These are phyloP conservation scores for Silene latifolia DNA, from an alignment of 148 eudicot species.

Conservation along the genomic window DNA sequence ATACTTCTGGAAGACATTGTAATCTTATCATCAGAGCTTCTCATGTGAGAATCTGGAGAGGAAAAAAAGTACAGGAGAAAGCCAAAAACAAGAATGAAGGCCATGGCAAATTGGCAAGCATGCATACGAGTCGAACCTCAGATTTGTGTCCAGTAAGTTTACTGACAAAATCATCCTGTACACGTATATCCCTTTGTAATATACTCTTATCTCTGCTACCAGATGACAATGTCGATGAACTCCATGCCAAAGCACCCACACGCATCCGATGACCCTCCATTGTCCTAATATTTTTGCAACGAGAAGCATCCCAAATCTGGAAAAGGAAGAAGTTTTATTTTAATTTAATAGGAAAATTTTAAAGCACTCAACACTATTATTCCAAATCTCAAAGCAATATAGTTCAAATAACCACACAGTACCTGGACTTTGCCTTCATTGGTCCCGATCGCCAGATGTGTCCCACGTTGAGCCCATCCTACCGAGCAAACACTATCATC, in stretches of 20 bases:
- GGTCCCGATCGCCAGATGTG: constrained; percentile 85
- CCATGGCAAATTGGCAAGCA: too few relatives aligned
- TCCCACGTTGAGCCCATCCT: constrained; percentile 90
- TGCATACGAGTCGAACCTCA: constrained; percentile 53
- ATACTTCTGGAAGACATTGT: too few relatives aligned
- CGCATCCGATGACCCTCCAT: constrained; percentile 93
- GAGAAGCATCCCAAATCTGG: constrained; percentile 91
- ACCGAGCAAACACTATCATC: constrained; percentile 91
- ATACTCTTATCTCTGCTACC: constrained; percentile 88
- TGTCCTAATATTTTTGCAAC: constrained; percentile 65
- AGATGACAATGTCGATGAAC: constrained; percentile 70
- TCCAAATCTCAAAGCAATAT: not conserved
- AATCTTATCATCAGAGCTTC: too few relatives aligned
- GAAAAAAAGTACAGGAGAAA: not conserved
- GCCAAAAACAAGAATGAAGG: not conserved
- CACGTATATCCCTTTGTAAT: constrained; percentile 75
- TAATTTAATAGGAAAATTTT: not conserved
- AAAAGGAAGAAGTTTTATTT: constrained; percentile 6
- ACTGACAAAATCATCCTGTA: constrained; percentile 73
- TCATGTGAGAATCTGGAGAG: too few relatives aligned
- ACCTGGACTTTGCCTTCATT: constrained; percentile 80
- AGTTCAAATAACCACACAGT: not conserved
- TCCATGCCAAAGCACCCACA: constrained; percentile 90
- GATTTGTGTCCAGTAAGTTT: constrained; percentile 83
- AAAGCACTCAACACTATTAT: not conserved